Evolutionary conservation across 331 rosid genomes (phyloP), one percentile per base, ranked within the genome.

Genomic region (Pyrus hybrid): DNA sequence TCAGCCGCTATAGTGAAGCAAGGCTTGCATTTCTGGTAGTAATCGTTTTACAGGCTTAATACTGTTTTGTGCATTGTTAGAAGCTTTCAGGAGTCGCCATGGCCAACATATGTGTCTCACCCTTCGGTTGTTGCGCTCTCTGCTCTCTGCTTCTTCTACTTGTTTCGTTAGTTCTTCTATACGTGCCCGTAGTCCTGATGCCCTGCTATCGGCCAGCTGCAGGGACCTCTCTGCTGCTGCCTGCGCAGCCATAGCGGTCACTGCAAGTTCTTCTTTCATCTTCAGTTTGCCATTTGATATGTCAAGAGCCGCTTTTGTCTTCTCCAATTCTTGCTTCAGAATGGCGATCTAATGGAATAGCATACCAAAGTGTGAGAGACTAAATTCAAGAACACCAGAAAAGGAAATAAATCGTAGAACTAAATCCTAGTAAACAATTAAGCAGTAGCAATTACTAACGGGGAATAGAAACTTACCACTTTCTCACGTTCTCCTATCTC

Each of bases 211-310:
- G 17, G 89, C 90, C 71, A 92, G 80, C 76, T 81, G 83, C 83
- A 92, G 84, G 10, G 96, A 88, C 80, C 82, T 88, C 85, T 90
- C 97, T 28, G 91, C 96, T 25, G 96, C 97, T 68, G 88, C 92
- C 66, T 92, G 96, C 66, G 97, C 97, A 1, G 85, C 85, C 90
- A 90, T 90, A 71, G 96, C 96, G 6, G 87, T 33, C 18, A 64
- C 84, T 68, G 89, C 96, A 20, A 92, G 93, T 68, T 92, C 90
- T 78, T 90, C 93, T 79, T 92, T 92, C 60, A 92, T 75, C 68
- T 86, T 84, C 60, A 90, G 67, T 81, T 90, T 92, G 8, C 97
- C 88, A 78, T 84, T 86, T 17, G 92, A 84, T 69, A 85, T 82
- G 64, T 88, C 88, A 68, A 92, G 79, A 13, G 91, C 83, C 58